Conservation (phyloP, 805 yeast species). For the Barnettozyma sp. region DNA sequence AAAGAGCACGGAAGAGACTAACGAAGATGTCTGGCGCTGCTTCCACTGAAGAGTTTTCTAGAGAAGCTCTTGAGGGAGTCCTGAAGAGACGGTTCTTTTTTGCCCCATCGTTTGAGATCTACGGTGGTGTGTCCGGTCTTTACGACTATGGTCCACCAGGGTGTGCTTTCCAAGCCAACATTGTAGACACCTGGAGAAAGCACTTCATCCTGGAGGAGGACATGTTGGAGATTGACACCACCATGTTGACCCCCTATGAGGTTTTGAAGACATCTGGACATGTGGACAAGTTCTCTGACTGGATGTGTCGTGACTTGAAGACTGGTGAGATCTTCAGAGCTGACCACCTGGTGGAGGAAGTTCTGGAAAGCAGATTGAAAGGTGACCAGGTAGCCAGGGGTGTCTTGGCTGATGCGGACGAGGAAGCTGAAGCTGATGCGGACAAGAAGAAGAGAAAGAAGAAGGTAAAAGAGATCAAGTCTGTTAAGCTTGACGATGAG, state of each 20-base stretch:
- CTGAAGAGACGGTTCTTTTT: slow-evolving; percentile 93
- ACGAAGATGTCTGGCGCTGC: slow-evolving; percentile 21
- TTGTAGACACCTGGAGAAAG: slow-evolving; percentile 93
- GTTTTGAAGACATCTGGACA: slow-evolving; percentile 98
- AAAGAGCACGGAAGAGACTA: slow-evolving; percentile 6
- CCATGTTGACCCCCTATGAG: slow-evolving; percentile 96
- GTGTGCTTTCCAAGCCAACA: slow-evolving; percentile 94
- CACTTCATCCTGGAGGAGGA: slow-evolving; percentile 97
- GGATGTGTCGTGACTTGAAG: slow-evolving; percentile 96
- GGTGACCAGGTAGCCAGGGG: slow-evolving; percentile 98
- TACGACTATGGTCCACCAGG: slow-evolving; percentile 99
- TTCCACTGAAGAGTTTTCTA: slow-evolving; percentile 46
- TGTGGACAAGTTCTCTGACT: slow-evolving; percentile 97
- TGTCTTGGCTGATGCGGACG: slow-evolving; percentile 41
- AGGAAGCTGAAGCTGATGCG: slow-evolving; percentile 59
- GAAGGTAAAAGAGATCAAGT: slow-evolving; percentile 93
- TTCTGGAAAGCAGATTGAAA: slow-evolving; percentile 88
- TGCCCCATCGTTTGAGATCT: slow-evolving; percentile 95
- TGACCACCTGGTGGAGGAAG: slow-evolving; percentile 97
- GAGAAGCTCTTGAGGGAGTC: slow-evolving; percentile 86
- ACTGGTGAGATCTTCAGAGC: slow-evolving; percentile 99
- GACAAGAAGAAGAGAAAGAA: slow-evolving; percentile 91
- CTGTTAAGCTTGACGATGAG: slow-evolving; percentile 75
- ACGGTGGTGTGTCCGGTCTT: slow-evolving; percentile 97
- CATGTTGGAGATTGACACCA: slow-evolving; percentile 97